Percentiles rank a stretch among this genome's conserved stretches.
Conservation (phyloP, 140 eudicot species). For the Oenanthe javanica region DNA sequence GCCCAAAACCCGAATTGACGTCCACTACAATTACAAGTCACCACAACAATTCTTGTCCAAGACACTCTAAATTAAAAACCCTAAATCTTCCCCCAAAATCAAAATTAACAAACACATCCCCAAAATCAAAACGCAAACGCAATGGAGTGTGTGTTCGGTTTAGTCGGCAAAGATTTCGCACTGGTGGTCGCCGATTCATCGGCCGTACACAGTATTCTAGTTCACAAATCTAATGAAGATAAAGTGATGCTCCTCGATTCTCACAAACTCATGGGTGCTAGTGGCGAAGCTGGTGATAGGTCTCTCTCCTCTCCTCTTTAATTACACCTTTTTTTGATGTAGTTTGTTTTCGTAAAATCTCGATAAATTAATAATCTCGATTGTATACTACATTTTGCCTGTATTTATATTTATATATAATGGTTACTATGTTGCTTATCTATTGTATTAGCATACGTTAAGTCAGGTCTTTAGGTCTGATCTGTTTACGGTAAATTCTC, state of each 20-base stretch:
- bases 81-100: background rate
- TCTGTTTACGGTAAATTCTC: background rate
- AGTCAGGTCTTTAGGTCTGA: background rate
- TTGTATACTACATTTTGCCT: background rate
- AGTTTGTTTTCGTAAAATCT: background rate
- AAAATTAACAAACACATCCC: background rate
- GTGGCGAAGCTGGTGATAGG: slow-evolving; percentile 98
- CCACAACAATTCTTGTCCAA: background rate
- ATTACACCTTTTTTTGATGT: background rate
- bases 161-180: slow-evolving; percentile 82
- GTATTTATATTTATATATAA: no score
- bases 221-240: slow-evolving; percentile 95
- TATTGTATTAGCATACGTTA: background rate
- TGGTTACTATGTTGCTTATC: background rate
- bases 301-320: background rate
- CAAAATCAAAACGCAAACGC: background rate
- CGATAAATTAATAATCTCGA: background rate
- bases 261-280: slow-evolving; percentile 96
- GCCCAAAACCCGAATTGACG: background rate
- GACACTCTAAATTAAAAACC: background rate
- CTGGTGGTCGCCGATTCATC: slow-evolving; percentile 90
- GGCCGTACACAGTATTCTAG: slow-evolving; percentile 89
- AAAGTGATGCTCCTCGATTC: slow-evolving; percentile 89
- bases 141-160: slow-evolving; percentile 96
- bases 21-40: background rate